Conservation (phyloP, 2,329 filamentous ascomycete species). For the Apiospora hydei region DNA sequence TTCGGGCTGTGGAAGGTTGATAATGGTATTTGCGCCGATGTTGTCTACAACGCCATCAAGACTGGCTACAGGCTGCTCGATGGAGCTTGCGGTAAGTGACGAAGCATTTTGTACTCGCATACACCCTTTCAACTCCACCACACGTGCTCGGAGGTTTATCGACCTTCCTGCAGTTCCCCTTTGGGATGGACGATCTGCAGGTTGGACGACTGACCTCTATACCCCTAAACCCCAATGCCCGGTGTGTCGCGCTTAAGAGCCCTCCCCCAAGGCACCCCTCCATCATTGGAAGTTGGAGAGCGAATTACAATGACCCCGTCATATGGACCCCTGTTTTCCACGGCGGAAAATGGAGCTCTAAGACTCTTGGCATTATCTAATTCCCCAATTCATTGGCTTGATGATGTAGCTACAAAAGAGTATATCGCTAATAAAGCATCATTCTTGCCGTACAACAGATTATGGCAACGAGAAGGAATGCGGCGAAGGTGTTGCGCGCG, state of each 20-base stretch:
- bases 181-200: background rate
- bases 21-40: constrained; percentile 75
- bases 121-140: background rate
- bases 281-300: background rate
- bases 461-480: constrained; percentile 85
- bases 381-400: background rate
- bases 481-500: constrained; percentile 78
- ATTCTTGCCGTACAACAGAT: constrained; percentile 55
- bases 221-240: background rate
- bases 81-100: constrained; percentile 63
- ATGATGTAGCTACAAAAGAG: background rate
- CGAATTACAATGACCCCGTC: background rate
- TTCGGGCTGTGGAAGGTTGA: constrained; percentile 87
- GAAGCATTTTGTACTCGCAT: constrained; percentile 9
- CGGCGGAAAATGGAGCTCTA: background rate
- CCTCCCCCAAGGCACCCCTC: background rate
- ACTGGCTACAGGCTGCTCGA: constrained; percentile 67
- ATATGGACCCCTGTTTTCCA: constrained; percentile 2
- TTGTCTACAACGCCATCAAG: constrained; percentile 79
- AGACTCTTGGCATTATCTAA: background rate
- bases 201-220: background rate
- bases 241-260: background rate
- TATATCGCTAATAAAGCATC: background rate
- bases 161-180: background rate
- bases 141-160: background rate